A percentile compares a stretch with the other conserved stretches of the same genome.
These are phyloP conservation scores for Solidago caesia DNA, from an alignment of 129 eudicot genomes.

Conservation along the genomic window DNA sequence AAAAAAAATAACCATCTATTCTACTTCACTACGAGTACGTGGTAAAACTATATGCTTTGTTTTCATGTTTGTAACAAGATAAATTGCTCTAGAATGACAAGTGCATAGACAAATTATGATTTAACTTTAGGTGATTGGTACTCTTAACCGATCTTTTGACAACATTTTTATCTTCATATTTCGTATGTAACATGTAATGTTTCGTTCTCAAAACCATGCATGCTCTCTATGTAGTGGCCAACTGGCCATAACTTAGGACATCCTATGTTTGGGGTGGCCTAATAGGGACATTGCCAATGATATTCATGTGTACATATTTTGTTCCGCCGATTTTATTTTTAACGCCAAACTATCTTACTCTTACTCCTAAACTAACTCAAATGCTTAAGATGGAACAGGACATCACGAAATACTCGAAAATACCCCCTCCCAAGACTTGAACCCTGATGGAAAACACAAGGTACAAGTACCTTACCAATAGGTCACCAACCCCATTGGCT, in stretches of 20 bases:
- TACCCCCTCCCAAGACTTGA: too few relatives aligned
- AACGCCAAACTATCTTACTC: too few relatives aligned
- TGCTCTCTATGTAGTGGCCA: background rate
- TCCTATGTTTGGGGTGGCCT: background rate
- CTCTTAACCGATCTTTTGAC: background rate
- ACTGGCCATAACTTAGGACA: too few relatives aligned
- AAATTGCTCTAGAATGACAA: slow-evolving; percentile 7
- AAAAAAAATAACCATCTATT: background rate
- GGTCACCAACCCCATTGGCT: too few relatives aligned
- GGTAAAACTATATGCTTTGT: background rate
- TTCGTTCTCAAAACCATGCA: background rate
- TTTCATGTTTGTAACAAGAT: slow-evolving; percentile 11
- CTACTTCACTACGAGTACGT: background rate
- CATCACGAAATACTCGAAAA: too few relatives aligned
- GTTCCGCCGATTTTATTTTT: too few relatives aligned
- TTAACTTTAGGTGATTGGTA: slow-evolving; percentile 11
- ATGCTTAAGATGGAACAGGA: too few relatives aligned
- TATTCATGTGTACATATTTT: background rate
- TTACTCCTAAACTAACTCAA: too few relatives aligned
- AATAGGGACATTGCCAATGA: background rate
- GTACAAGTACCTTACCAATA: too few relatives aligned
- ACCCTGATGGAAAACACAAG: too few relatives aligned
- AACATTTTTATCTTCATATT: slow-evolving; percentile 2
- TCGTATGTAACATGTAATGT: slow-evolving; percentile 6
- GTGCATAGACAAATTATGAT: slow-evolving; percentile 23